Percentiles rank a stretch among this genome's conserved stretches.
Evolutionary conservation across 352 stramenopile species (phyloP).

Genomic region (Pythium rishiriense): DNA sequence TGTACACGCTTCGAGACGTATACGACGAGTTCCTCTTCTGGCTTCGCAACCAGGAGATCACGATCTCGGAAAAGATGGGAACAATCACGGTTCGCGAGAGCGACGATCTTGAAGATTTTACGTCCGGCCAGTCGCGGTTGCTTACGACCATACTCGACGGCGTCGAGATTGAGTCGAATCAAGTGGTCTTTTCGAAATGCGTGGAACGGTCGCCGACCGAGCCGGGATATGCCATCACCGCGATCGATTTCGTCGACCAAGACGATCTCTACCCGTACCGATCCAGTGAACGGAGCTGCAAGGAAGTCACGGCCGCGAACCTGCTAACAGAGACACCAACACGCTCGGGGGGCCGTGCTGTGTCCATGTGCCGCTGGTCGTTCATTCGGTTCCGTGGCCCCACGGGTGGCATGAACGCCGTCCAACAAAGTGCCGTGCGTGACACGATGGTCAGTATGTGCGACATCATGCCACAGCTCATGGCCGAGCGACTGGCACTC

Average conservation of each 20-base stretch:
- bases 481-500: conserved; percentile 12
- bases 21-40: conserved; percentile 17
- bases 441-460: conserved; percentile 2
- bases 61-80: conserved; percentile 6
- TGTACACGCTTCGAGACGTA: conserved; percentile 7
- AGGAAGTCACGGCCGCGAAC: conserved; percentile 5
- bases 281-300: not conserved
- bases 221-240: conserved; percentile 4
- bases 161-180: conserved; percentile 16
- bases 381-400: conserved; percentile 7
- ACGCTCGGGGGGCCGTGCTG: not conserved
- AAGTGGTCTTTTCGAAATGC: conserved; percentile 6
- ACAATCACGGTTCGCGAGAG: conserved; percentile 17
- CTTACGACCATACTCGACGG: conserved; percentile 2
- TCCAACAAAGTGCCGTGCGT: not conserved
- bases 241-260: conserved; percentile 23
- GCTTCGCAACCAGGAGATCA: conserved; percentile 17
- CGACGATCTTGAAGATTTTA: conserved; percentile 11
- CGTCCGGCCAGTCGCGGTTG: conserved; percentile 9
- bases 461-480: conserved; percentile 5
- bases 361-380: conserved; percentile 16
- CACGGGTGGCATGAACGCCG: not conserved
- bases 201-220: not conserved
- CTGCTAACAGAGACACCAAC: conserved; percentile 6
- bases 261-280: conserved; percentile 19